These are phyloP conservation scores for Austropuccinia psidii DNA, from an alignment of 1,284 basidiomycete species.

Conservation along the genomic window DNA sequence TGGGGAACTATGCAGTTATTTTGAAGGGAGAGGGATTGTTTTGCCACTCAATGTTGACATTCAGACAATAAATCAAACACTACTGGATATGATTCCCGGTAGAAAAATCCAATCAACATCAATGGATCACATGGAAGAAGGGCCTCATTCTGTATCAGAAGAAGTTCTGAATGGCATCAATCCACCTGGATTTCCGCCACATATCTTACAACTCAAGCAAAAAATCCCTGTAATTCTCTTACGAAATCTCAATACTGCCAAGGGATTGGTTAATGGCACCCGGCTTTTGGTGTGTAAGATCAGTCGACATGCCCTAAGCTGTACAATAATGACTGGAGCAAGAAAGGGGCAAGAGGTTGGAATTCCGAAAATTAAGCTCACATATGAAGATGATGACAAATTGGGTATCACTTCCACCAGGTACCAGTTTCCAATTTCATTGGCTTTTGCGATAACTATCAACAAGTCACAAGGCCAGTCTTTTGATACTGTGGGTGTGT, in stretches of 20 bases:
- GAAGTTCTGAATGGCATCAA: neutral
- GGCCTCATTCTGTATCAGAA: neutral
- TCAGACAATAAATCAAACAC: neutral
- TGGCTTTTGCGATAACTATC: conserved; percentile 1
- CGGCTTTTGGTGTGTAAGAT: neutral
- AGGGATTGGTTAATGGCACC: neutral
- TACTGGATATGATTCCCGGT: neutral
- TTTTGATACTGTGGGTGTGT: neutral
- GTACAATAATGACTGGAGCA: neutral
- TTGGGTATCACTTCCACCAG: neutral
- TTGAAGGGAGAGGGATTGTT: neutral
- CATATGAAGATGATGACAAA: neutral
- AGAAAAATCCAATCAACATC: neutral
- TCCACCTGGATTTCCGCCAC: neutral
- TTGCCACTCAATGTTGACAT: neutral
- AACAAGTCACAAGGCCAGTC: conserved; percentile 18
- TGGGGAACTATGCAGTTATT: no score
- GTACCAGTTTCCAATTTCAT: neutral
- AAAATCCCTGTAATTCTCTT: neutral
- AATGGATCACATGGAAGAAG: neutral
- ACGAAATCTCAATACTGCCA: neutral
- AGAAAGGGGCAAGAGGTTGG: neutral
- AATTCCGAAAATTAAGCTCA: neutral
- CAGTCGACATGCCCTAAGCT: neutral
- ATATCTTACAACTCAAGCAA: neutral